Base-by-base conservation (phyloP, 1,284 basidiomycete species). In the Pisolithus thermaeus region DNA sequence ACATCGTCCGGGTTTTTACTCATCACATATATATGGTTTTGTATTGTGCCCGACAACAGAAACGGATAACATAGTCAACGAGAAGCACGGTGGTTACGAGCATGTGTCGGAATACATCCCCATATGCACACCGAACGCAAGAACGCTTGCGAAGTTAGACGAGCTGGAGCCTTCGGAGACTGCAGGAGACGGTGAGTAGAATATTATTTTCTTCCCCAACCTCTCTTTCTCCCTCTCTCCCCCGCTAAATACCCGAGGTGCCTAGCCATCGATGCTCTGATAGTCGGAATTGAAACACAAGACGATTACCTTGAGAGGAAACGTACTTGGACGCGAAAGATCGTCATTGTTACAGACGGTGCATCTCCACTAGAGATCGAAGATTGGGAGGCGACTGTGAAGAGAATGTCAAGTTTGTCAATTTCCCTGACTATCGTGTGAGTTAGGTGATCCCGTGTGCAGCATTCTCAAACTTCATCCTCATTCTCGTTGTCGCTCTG, bases 211-310 rank as follows among this genome's bases (percentile, higher is more conserved):
- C 41, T 9, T 38, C 20, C 14, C 22, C 27, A 4, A 27, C 25
- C 25, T 7, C 7, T 7, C 25, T 27, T 1, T 27, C 25, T 7
- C 25, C 7, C 25, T 27, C 5, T 25, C 5, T 27, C 11, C 22
- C 18, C 4, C 9, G 25, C 22, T 28, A 38, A n/a, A 40, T 7
- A 37, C 36, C 28, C n/a, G 38, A 38, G 6, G 49, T 52, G 44
- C 50, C 4, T 58, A 96, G 92, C 93, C 3, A 77, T 97, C 46
- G 91, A 94, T 58, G 92, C 86, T 2, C 69, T 97, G 37, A 86
- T 96, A 56, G 92, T 95, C 11, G 90, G 79, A 1, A 79, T 93
- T 49, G 84, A 94, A 66, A 87, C 90, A 14, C 83, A 92, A 67
- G 72, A 79, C 50, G 58, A 67, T 12, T 78, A 83, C 60, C 73